Evolutionary conservation across 306 rosid species (phyloP).

Genomic region (Castanopsis chinensis): DNA sequence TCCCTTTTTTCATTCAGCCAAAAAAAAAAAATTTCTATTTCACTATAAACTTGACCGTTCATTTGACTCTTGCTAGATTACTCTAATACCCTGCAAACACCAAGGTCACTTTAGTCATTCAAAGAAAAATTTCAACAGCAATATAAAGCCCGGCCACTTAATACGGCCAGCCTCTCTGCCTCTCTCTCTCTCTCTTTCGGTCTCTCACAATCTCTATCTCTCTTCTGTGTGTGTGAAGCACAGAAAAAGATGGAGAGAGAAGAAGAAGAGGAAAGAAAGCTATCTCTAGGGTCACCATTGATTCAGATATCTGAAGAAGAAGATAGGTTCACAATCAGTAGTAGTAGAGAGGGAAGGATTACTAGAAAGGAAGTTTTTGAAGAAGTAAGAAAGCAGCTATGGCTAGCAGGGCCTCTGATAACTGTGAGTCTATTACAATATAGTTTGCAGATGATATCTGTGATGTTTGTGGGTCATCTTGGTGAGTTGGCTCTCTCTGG

Average conservation of each 20-base stretch:
- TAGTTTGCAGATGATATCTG: constrained; percentile 55
- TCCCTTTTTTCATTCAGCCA: no score
- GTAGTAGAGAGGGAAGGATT: neutral
- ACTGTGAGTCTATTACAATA: constrained; percentile 46
- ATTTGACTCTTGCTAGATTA: no score
- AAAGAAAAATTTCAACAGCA: no score
- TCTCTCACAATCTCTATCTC: no score
- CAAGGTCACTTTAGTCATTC: no score
- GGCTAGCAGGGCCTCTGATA: constrained; percentile 75
- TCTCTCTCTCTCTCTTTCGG: neutral
- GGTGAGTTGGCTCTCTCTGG: constrained; percentile 58
- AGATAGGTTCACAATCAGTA: neutral
- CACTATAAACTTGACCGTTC: no score
- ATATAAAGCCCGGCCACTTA: no score
- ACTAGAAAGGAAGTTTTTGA: constrained; percentile 25
- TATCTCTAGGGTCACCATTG: constrained; percentile 37
- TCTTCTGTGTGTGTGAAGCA: neutral
- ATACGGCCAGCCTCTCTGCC: neutral
- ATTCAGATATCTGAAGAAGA: constrained; percentile 28
- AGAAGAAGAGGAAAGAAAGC: constrained; percentile 24
- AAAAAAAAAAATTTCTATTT: no score
- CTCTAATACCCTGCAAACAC: no score
- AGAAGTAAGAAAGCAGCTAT: constrained; percentile 70
- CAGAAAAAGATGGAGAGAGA: constrained; percentile 38
- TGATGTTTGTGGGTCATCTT: constrained; percentile 80